Percentiles rank a stretch among this genome's conserved stretches.
Evolutionary conservation across 805 yeast species (phyloP).

Genomic region (Pichia membranifaciens): DNA sequence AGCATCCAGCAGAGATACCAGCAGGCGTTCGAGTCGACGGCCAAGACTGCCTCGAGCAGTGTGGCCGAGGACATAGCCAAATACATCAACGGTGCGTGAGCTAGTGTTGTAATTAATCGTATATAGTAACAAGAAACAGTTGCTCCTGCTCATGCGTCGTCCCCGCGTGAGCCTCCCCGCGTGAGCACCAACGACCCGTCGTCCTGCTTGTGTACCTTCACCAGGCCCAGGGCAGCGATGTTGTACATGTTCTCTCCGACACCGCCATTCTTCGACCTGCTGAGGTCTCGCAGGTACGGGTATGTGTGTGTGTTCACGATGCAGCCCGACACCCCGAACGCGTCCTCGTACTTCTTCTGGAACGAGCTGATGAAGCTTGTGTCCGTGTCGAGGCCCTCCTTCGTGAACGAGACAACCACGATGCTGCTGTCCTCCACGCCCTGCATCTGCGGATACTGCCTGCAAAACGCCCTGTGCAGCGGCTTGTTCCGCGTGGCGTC

Average conservation of each 20-base stretch:
- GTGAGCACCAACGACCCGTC: slow-evolving; percentile 20
- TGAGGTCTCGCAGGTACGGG: slow-evolving; percentile 19
- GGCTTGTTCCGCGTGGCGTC: background rate
- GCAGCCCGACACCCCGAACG: slow-evolving; percentile 17
- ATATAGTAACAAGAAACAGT: too few relatives aligned
- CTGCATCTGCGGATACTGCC: background rate
- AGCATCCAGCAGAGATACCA: slow-evolving; percentile 65
- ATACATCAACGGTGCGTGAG: slow-evolving; percentile 38
- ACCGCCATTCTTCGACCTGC: slow-evolving; percentile 5
- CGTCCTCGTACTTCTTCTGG: slow-evolving; percentile 2
- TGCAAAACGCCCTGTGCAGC: background rate
- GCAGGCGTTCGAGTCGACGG: slow-evolving; percentile 59
- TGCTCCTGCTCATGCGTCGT: too few relatives aligned
- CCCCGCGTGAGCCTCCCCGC: too few relatives aligned
- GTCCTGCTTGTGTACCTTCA: slow-evolving; percentile 17
- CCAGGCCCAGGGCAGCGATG: slow-evolving; percentile 24
- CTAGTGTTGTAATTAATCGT: too few relatives aligned
- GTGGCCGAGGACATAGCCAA: slow-evolving; percentile 71
- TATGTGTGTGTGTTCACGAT: slow-evolving; percentile 21
- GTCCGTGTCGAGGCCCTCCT: slow-evolving; percentile 4
- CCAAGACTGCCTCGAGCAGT: slow-evolving; percentile 54
- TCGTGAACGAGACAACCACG: slow-evolving; percentile 8
- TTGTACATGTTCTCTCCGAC: slow-evolving; percentile 18
- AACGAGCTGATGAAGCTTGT: slow-evolving; percentile 5
- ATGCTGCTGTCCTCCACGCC: background rate